These are phyloP conservation scores for Rubus parviflorus DNA, from an alignment of 306 rosid genomes.

Conservation along the genomic window DNA sequence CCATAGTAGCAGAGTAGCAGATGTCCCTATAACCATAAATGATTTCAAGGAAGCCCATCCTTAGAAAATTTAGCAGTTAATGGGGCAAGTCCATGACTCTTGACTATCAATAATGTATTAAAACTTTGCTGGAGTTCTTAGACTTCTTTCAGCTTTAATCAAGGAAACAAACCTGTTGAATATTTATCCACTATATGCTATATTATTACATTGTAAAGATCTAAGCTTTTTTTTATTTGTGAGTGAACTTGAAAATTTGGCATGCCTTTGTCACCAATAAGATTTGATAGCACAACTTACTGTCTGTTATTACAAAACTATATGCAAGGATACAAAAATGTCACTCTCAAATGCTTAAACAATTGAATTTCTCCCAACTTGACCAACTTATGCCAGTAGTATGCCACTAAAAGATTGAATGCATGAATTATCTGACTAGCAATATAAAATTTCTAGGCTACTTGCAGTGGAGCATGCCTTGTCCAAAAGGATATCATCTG, in stretches of 20 bases:
- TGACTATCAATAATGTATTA: not conserved
- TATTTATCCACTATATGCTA: not conserved
- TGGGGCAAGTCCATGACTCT: conserved; percentile 2
- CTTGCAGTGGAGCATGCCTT: conserved; percentile 4
- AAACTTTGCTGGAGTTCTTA: not conserved
- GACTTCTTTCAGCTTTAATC: not conserved
- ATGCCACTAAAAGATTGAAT: not conserved
- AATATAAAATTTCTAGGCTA: not conserved
- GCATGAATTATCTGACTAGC: not conserved
- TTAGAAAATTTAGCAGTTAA: conserved; percentile 6
- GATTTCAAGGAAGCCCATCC: conserved; percentile 49
- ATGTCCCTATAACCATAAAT: conserved; percentile 39
- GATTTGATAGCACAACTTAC: not conserved
- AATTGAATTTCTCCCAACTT: not conserved
- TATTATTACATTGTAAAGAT: not conserved
- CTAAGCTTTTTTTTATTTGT: not conserved
- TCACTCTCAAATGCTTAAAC: not conserved
- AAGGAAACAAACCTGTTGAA: not conserved
- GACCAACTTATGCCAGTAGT: not conserved
- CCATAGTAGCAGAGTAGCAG: conserved; percentile 46
- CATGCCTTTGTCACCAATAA: not conserved
- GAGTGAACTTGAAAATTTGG: not conserved
- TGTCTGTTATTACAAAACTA: not conserved
- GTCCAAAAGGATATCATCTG: not conserved
- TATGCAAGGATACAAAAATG: not conserved